Percentiles rank a stretch among this genome's conserved stretches.
Conservation (phyloP, 495 filamentous ascomycete species). For the Talaromyces ruber region DNA sequence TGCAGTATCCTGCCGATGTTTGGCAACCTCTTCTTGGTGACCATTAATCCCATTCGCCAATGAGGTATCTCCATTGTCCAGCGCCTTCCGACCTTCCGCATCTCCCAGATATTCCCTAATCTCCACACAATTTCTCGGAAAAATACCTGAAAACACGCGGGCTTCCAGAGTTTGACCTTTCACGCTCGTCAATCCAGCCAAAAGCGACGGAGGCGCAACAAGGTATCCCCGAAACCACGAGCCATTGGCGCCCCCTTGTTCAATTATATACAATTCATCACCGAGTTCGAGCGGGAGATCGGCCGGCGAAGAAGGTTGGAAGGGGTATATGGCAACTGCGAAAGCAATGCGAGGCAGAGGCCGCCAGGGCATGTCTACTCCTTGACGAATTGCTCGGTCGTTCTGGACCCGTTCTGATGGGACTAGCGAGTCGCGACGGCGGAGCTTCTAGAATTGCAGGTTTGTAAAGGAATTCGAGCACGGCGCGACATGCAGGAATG, state of each 20-base stretch:
- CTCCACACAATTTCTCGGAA: slow-evolving; percentile 87
- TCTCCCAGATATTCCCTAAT: slow-evolving; percentile 68
- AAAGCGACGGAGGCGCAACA: slow-evolving; percentile 83
- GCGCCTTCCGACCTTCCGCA: slow-evolving; percentile 28
- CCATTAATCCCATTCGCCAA: slow-evolving; percentile 5
- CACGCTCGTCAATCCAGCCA: slow-evolving; percentile 83
- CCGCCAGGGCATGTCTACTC: slow-evolving; percentile 79
- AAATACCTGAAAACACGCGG: slow-evolving; percentile 93
- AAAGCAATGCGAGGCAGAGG: slow-evolving; percentile 96
- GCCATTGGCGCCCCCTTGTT: slow-evolving; percentile 77
- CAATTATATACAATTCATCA: slow-evolving; percentile 97
- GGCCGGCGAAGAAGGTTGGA: slow-evolving; percentile 73
- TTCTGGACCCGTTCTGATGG: background rate
- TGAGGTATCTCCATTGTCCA: slow-evolving; percentile 23
- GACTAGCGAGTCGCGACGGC: background rate
- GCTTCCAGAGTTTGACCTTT: slow-evolving; percentile 92
- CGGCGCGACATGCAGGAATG: slow-evolving; percentile 3
- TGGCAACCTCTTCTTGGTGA: slow-evolving; percentile 16
- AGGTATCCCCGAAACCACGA: slow-evolving; percentile 95
- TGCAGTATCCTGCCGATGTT: background rate
- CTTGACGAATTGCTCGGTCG: slow-evolving; percentile 3
- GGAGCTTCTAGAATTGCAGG: background rate
- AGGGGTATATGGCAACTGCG: slow-evolving; percentile 90
- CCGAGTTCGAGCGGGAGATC: slow-evolving; percentile 96
- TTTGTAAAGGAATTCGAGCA: background rate